Base-by-base conservation (phyloP, 1,139 yeast genomes). In the Yamadazyma taylorii region DNA sequence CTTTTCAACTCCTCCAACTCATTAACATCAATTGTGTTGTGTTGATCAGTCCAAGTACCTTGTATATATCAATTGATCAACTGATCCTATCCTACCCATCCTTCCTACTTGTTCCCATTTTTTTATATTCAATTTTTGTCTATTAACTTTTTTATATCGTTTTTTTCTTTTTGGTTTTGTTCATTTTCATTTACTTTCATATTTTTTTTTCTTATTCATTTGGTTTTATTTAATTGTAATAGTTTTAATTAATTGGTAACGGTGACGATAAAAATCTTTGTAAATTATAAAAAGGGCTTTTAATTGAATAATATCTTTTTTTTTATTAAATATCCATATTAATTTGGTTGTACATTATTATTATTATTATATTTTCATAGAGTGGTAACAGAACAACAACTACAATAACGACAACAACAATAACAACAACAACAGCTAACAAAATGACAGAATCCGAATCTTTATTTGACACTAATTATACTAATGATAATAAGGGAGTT, bases 401-500 rank as follows among this genome's bases (percentile, higher is more conserved):
- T n/a, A n/a, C n/a, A n/a, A n/a, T n/a, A n/a, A n/a, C n/a, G n/a
- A n/a, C n/a, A n/a, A n/a, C n/a, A n/a, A n/a, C n/a, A n/a, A n/a
- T n/a, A n/a, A n/a, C n/a, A n/a, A n/a, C n/a, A n/a, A n/a, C n/a
- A n/a, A n/a, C n/a, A n/a, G n/a, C n/a, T n/a, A n/a, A n/a, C n/a
- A n/a, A n/a, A n/a, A 66, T 66, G 72, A 65, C 72, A 30, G 73
- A 66, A 56, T 66, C 72, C 17, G 73, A 66, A 56, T 66, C 72
- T 19, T 63, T 66, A 49, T 66, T 66, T 44, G 73, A 66, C 45
- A 64, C 69, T 30, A 62, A 63, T 32, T 63, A 61, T 48, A 55
- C 61, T 13, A 63, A 60, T 36, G 42, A 41, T 26, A 46, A 47
- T 33, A 39, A 33, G 28, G 15, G 26, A 11, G 33, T 24, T 17